Base-by-base conservation (phyloP, 768 basidiomycete genomes). In the Atractiella rhizophila region DNA sequence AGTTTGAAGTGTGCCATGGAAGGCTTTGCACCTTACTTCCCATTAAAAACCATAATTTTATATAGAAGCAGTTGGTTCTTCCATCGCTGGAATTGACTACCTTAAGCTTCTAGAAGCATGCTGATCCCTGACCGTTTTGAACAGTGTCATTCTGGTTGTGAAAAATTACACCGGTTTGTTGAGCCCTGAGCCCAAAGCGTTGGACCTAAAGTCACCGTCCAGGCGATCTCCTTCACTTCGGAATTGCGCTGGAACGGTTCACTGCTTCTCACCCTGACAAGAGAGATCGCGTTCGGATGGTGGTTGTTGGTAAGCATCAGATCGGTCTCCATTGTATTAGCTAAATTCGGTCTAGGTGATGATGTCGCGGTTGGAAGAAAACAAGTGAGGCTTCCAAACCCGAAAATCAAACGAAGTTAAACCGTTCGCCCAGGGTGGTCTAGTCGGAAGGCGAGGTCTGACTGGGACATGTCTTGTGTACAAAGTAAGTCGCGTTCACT, bases 371-470 rank as follows among this genome's bases (percentile, higher is more conserved):
- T 64, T 4, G 52, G 51, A 4, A 46, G 49, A 20, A 33, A 51
- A 33, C n/a, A 23, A n/a, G n/a, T 23, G 33, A 8, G 46, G 46
- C 18, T n/a, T n/a, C n/a, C n/a, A n/a, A n/a, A n/a, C 45, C 25
- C 47, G 53, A n/a, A 45, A 48, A 26, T n/a, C n/a, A n/a, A n/a
- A n/a, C n/a, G n/a, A n/a, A n/a, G n/a, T n/a, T n/a, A n/a, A n/a
- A n/a, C n/a, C n/a, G n/a, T n/a, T n/a, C n/a, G n/a, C n/a, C n/a
- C 62, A 62, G 39, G 63, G 63, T 4, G 55, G 48, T 6, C 54
- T 64, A 28, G 62, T 62, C 24, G 63, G 63, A 10, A 49, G 63
- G 39, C 47, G 62, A 52, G 61, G 60, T 32, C 46, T 63, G 3
- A 56, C 62, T 0, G 62, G 59, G 3, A 64, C 63, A 10, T 56